Evolutionary conservation across 805 yeast genomes (phyloP).

Genomic region (Lipomyces yamadae): DNA sequence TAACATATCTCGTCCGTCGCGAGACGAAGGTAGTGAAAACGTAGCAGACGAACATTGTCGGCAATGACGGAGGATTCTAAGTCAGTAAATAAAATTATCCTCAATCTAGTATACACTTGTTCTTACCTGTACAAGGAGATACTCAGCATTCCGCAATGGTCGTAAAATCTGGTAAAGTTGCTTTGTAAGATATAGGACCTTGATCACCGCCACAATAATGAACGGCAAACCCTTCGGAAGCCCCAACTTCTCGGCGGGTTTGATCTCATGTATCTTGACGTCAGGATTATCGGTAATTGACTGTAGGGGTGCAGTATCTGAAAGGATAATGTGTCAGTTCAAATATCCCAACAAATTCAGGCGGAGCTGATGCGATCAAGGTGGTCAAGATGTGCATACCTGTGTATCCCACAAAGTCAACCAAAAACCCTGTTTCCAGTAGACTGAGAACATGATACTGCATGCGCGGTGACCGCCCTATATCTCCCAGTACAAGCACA

Average conservation of each 20-base stretch:
- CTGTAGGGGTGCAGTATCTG: conserved; percentile 37
- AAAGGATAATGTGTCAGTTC: background rate
- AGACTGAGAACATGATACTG: conserved; percentile 85
- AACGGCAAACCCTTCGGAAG: conserved; percentile 52
- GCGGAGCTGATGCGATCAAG: background rate
- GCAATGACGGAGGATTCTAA: conserved; percentile 89
- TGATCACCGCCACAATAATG: conserved; percentile 59
- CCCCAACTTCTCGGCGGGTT: conserved; percentile 38
- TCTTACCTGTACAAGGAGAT: conserved; percentile 56
- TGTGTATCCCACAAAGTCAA: conserved; percentile 80
- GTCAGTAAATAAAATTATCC: conserved; percentile 46
- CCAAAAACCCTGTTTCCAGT: conserved; percentile 68
- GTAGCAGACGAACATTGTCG: conserved; percentile 69
- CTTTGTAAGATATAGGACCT: conserved; percentile 56
- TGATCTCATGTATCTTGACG: conserved; percentile 44
- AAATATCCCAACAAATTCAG: conserved; percentile 8
- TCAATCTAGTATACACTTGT: background rate
- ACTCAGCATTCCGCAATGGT: conserved; percentile 64
- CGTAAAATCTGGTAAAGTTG: conserved; percentile 52
- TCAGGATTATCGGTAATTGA: conserved; percentile 39
- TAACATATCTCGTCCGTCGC: conserved; percentile 64
- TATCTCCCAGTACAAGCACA: conserved; percentile 86
- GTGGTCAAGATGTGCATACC: conserved; percentile 35
- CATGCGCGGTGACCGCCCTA: conserved; percentile 96
- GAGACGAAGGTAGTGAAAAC: conserved; percentile 56